Base-by-base conservation (phyloP, 176 grass and related monocot genomes). In the Bonia amplexicaulis region DNA sequence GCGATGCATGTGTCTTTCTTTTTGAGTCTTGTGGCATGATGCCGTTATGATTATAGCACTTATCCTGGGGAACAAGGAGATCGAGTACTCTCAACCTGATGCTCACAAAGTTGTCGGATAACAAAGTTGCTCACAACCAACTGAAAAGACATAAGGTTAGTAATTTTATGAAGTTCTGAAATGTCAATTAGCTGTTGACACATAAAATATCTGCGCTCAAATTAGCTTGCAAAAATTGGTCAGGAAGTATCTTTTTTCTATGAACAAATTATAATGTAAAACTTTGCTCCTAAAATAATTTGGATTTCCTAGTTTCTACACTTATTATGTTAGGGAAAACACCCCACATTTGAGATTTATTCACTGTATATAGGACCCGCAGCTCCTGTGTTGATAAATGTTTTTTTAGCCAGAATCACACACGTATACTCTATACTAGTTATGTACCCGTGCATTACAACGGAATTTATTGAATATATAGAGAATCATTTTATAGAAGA, bases 1-100 rank as follows among this genome's bases (percentile, higher is more conserved):
- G 83, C 64, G 69, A 84, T 88, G 81, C 70, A 39, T 52, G 46
- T 80, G 52, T 87, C 42, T 90, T 55, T 80, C 63, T 85, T 61
- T 91, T 84, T 88, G 39, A 76, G 80, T 53, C 76, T 76, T 40
- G 22, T 71, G 45, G 63, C 62, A 85, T 85, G 69, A 44, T 74
- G 45, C 45, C 74, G 55, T 84, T 17, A 76, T 84, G n/a, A 81
- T 64, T 44, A 33, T 26, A 59, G 25, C 62, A 80, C 62, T 69
- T 84, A 12, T 83, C 48, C 42, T 17, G 13, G 20, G 79, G 63
- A 42, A 83, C 44, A 70, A 64, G 13, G 75, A 67, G 74, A 58
- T 58, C 23, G 3, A 77, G 31, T 62, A 52, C 72, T 22, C 62
- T 82, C 79, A 84, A 53, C 62, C 85, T 62, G 89, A 69, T 80